Evolutionary conservation across 176 grass and related monocot species (phyloP), one percentile per base, ranked within the genome.

Genomic region (Zizania latifolia): DNA sequence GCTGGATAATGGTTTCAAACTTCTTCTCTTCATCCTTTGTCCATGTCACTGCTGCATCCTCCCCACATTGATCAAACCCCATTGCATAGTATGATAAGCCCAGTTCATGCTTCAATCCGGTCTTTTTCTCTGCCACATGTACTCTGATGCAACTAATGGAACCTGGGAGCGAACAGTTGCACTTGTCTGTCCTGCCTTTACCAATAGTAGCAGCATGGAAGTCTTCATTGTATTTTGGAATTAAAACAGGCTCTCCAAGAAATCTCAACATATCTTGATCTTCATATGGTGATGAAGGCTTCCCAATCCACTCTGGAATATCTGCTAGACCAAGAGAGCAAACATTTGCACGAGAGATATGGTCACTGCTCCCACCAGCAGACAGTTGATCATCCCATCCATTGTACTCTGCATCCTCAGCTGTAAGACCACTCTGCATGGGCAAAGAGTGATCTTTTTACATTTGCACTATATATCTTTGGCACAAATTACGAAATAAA

Each of bases 121-220:
- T 59, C 58, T 71, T 90, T 70, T 78, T 83, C 57, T 92, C 85
- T 15, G 82, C 68, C 48, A 90, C 65, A 76, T 89, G 89, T 79
- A 86, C 78, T 83, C 82, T 90, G 51, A 86, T 50, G 62, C 75
- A 90, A 23, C 28, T 31, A 55, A 82, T 40, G 54, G 89, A 96
- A 67, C 78, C 19, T 30, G 70, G 85, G 43, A 48, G 33, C 15
- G 74, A 12, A 67, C 79, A 86, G 10, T 48, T 54, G 61, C 89
- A 90, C 28, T 56, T 46, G 70, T 79, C 73, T 60, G 33, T 67
- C 69, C 62, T 75, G 3, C 82, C 78, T 44, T 81, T 75, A 26
- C 82, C 82, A 82, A 82, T 71, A 68, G 44, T 16, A 79, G 7
- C 38, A 54, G 71, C 22, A 56, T n/a, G n/a, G n/a, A 44, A 33